A percentile compares a stretch with the other conserved stretches of the same genome.
Conservation (phyloP, 2,329 filamentous ascomycete species). For the Sarocladium brachiariae region DNA sequence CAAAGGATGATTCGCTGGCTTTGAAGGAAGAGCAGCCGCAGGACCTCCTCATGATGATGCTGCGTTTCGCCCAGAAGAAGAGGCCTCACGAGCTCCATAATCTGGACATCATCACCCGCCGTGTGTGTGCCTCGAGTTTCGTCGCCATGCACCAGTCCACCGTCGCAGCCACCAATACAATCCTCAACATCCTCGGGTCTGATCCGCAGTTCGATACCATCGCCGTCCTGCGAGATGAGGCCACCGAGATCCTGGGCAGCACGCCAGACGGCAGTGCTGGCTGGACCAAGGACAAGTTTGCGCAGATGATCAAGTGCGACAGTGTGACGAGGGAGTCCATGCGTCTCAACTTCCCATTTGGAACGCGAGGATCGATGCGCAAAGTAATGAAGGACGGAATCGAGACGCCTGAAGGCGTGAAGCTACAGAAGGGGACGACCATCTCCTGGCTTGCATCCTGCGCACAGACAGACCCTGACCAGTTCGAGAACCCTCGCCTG, state of each 20-base stretch:
- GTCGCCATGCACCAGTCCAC: slow-evolving; percentile 33
- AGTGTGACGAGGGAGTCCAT: slow-evolving; percentile 37
- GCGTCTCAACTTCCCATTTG: slow-evolving; percentile 16
- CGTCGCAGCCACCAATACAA: slow-evolving; percentile 31
- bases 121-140: slow-evolving; percentile 27
- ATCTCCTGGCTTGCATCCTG: slow-evolving; percentile 26
- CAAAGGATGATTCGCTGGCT: slow-evolving; percentile 11
- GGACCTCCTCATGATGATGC: slow-evolving; percentile 36
- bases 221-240: slow-evolving; percentile 29
- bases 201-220: slow-evolving; percentile 31
- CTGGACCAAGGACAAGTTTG: slow-evolving; percentile 34
- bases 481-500: slow-evolving; percentile 26
- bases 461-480: slow-evolving; percentile 22
- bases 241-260: slow-evolving; percentile 21
- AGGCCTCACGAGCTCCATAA: slow-evolving; percentile 28
- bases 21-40: slow-evolving; percentile 18
- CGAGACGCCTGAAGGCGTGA: slow-evolving; percentile 24
- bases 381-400: slow-evolving; percentile 21
- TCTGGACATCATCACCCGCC: slow-evolving; percentile 22
- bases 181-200: slow-evolving; percentile 30
- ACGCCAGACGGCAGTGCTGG: slow-evolving; percentile 12
- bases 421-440: slow-evolving; percentile 24
- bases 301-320: slow-evolving; percentile 31
- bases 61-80: slow-evolving; percentile 30
- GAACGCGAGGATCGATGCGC: slow-evolving; percentile 18